Conservation (phyloP, 2,329 filamentous ascomycete genomes). For the Mariannaea elegans region DNA sequence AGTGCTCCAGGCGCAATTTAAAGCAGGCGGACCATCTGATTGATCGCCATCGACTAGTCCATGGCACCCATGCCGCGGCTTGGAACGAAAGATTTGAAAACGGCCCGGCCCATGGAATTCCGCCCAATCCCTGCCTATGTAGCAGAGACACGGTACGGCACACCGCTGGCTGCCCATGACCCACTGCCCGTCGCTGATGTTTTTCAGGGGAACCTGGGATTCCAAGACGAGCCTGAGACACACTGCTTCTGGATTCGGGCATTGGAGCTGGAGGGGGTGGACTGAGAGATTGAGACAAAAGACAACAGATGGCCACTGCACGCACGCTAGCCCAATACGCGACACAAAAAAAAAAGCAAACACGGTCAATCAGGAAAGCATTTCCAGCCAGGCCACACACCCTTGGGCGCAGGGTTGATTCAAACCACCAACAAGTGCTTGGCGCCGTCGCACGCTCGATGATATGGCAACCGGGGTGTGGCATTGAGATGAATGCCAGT, state of each 20-base stretch:
- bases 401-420: slow-evolving; percentile 2
- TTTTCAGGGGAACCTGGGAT: slow-evolving; percentile 8
- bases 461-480: slow-evolving; percentile 7
- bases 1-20: slow-evolving; percentile 10
- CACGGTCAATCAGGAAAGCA: not conserved
- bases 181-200: slow-evolving; percentile 11
- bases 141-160: slow-evolving; percentile 17
- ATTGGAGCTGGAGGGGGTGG: slow-evolving; percentile 4
- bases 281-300: not conserved
- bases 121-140: slow-evolving; percentile 24
- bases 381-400: not conserved
- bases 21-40: slow-evolving; percentile 18
- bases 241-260: not conserved
- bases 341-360: not conserved
- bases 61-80: slow-evolving; percentile 23
- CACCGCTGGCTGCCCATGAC: slow-evolving; percentile 2
- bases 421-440: slow-evolving; percentile 14
- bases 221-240: slow-evolving; percentile 18
- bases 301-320: not conserved
- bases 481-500: slow-evolving; percentile 3
- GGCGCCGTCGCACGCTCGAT: not conserved
- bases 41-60: slow-evolving; percentile 26
- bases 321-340: not conserved
- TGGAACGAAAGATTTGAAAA: slow-evolving; percentile 33
- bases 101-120: slow-evolving; percentile 36